phyloP scores from a whole-genome alignment of 129 eudicot species.

The Flaveria bidentis region DNA sequence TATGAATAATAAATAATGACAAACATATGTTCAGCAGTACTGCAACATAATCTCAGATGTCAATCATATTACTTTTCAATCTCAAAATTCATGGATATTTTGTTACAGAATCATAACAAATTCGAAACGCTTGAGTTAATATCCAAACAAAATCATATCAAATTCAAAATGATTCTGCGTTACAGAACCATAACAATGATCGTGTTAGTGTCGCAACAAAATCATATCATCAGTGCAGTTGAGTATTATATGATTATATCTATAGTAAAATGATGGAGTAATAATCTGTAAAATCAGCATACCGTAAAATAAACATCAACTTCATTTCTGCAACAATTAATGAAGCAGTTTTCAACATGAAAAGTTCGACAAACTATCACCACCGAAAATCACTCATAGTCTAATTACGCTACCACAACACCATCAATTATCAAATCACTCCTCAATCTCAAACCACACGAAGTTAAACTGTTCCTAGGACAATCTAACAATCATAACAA shows the following conservation, averaged over 20 bases:
- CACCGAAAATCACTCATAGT: background rate
- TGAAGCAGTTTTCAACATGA: background rate
- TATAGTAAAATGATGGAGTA: background rate
- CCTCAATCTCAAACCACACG: no score
- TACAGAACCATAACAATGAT: constrained; percentile 2
- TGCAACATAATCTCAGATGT: no score
- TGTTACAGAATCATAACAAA: constrained; percentile 6
- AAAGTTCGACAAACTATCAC: background rate
- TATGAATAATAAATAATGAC: background rate
- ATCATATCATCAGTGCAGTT: background rate
- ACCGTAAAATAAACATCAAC: no score
- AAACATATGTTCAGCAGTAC: background rate
- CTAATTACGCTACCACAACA: background rate
- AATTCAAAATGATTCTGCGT: background rate
- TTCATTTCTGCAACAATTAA: no score
- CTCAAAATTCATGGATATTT: background rate
- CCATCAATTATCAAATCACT: no score
- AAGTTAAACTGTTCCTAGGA: no score
- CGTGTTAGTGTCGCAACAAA: background rate
- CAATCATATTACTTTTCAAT: background rate
- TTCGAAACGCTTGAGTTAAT: background rate
- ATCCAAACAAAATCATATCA: no score
- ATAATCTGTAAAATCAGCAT: background rate
- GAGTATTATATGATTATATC: background rate
- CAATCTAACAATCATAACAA: no score